Evolutionary conservation across 805 yeast species (phyloP), one percentile per base, ranked within the genome.

Genomic region (Huiozyma sinensis): DNA sequence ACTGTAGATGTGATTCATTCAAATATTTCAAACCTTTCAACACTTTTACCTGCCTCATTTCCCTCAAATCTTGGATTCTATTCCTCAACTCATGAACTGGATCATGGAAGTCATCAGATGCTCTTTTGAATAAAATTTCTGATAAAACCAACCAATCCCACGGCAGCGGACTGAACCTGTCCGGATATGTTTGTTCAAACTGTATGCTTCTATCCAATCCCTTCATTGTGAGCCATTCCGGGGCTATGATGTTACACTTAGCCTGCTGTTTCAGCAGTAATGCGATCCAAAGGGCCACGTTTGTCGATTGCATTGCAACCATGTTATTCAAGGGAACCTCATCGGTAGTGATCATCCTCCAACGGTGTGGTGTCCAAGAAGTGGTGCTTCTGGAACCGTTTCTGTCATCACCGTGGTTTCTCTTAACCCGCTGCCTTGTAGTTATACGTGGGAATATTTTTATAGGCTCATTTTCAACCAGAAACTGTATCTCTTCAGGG

Each of bases 221-320:
- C 13, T 68, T 67, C 39, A 75, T 62, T 7, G 72, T 73, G 7
- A 92, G 69, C 98, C 98, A 92, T 1, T 68, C 71, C 0, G 98
- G 98, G 10, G 88, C 81, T 7, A 86, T 79, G 3, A 92, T 78
- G 49, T 80, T 82, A 63, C 97, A 87, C 54, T 88, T 81, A 39
- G 79, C 81, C 60, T 92, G 97, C 39, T 81, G 78, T 56, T 86
- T 87, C 41, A 92, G 67, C 17, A 89, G 66, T 6, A 89, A 58
- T 0, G 97, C 97, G 17, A 85, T 67, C 97, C 97, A 92, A 1
- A 90, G 50, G 0, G 96, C 95, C 0, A 92, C 78, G 39, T 74
- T 68, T 13, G 72, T 74, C 42, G 89, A 71, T 47, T 81, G 73
- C 74, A 83, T 71, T 0, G 94, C 86, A 38, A 60, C 58, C 58